A percentile compares a stretch with the other conserved stretches of the same genome.
phyloP scores from a whole-genome alignment of 495 filamentous ascomycete genomes.

The Aspergillus cristatus region DNA sequence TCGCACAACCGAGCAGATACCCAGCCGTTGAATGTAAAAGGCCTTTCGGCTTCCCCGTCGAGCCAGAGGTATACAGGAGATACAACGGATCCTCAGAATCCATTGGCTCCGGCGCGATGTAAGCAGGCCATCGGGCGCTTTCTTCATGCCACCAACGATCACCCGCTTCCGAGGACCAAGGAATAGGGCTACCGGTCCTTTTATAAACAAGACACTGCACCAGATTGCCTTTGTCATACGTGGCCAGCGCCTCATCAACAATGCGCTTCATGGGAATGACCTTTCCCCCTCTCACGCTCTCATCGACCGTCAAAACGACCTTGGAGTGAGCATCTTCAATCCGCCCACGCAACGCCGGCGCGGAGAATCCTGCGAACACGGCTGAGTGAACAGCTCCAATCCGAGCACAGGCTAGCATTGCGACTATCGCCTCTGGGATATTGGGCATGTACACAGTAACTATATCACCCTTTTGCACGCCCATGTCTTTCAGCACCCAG shows the following conservation, averaged over 20 bases:
- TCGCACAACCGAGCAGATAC: conserved; percentile 74
- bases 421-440: conserved; percentile 69
- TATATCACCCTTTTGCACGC: conserved; percentile 69
- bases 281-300: conserved; percentile 43
- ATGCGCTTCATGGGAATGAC: conserved; percentile 54
- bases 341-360: conserved; percentile 60
- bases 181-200: conserved; percentile 29
- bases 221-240: no score
- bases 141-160: conserved; percentile 92
- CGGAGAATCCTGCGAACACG: conserved; percentile 81
- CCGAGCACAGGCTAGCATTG: conserved; percentile 61
- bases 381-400: conserved; percentile 74
- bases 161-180: conserved; percentile 66
- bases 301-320: conserved; percentile 56
- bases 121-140: conserved; percentile 70
- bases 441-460: conserved; percentile 86
- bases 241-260: conserved; percentile 2
- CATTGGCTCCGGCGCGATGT: conserved; percentile 70
- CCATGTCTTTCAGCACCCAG: conserved; percentile 60
- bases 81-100: conserved; percentile 82
- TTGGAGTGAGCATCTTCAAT: conserved; percentile 61
- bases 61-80: conserved; percentile 85
- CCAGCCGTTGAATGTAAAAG: conserved; percentile 85
- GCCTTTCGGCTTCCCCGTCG: conserved; percentile 89
- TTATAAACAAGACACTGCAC: neutral